A percentile compares a stretch with the other conserved stretches of the same genome.
These are phyloP conservation scores for Apium graveolens DNA, from an alignment of 129 eudicot species.

Conservation along the genomic window DNA sequence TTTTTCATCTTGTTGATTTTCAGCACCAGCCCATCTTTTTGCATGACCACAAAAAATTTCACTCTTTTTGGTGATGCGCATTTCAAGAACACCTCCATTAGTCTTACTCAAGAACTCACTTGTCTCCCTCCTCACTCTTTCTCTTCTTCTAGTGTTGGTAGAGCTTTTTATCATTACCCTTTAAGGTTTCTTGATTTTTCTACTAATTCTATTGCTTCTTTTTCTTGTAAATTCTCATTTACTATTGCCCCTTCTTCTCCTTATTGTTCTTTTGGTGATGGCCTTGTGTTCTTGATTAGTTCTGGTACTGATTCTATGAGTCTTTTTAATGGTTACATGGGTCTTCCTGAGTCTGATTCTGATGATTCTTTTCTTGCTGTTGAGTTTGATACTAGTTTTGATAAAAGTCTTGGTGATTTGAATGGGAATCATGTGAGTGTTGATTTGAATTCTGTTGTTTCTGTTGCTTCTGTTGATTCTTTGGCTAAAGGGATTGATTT, in stretches of 20 bases:
- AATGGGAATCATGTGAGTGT: slow-evolving; percentile 51
- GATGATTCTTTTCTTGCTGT: slow-evolving; percentile 44
- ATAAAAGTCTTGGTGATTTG: slow-evolving; percentile 32
- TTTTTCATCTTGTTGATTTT: slow-evolving; percentile 8
- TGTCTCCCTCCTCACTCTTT: slow-evolving; percentile 16
- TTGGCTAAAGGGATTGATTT: slow-evolving; percentile 40
- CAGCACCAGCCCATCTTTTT: slow-evolving; percentile 4
- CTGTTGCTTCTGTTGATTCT: slow-evolving; percentile 37
- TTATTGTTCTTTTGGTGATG: slow-evolving; percentile 47
- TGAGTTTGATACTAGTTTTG: slow-evolving; percentile 47
- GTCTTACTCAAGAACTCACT: slow-evolving; percentile 34
- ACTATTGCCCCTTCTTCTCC: slow-evolving; percentile 19
- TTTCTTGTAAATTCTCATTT: slow-evolving; percentile 43
- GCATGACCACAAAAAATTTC: slow-evolving; percentile 20
- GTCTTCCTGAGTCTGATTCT: slow-evolving; percentile 27
- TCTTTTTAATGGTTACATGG: slow-evolving; percentile 31
- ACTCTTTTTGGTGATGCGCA: slow-evolving; percentile 45
- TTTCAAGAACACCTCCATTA: slow-evolving; percentile 28
- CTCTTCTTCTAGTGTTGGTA: slow-evolving; percentile 27
- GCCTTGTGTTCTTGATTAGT: slow-evolving; percentile 46
- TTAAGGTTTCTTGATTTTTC: slow-evolving; percentile 37
- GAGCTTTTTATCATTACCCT: slow-evolving; percentile 43
- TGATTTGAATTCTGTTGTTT: slow-evolving; percentile 26
- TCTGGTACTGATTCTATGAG: slow-evolving; percentile 18
- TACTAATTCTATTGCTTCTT: slow-evolving; percentile 32